Percentiles rank a stretch among this genome's conserved stretches.
Evolutionary conservation across 495 filamentous ascomycete species (phyloP).

Genomic region (Amniculicola lignicola): DNA sequence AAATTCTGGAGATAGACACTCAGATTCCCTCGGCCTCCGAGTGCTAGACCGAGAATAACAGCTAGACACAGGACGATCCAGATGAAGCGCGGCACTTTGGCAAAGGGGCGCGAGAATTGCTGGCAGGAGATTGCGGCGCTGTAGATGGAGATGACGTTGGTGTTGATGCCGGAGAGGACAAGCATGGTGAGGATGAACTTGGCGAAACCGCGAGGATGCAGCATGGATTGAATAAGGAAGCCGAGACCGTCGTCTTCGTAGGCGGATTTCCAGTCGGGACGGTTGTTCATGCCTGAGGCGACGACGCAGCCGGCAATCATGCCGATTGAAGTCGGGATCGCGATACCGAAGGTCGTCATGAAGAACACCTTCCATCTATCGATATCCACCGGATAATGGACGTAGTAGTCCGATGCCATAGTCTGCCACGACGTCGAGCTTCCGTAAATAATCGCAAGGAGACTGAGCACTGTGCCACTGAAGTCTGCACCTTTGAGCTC

Average conservation of each 20-base stretch:
- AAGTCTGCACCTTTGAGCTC: background rate
- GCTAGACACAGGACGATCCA: constrained; percentile 47
- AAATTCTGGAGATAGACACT: constrained; percentile 45
- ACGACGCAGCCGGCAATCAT: constrained; percentile 56
- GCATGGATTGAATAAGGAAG: constrained; percentile 52
- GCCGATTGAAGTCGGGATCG: constrained; percentile 56
- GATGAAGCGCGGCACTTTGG: constrained; percentile 44
- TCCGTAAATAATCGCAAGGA: constrained; percentile 17
- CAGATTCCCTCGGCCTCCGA: constrained; percentile 45
- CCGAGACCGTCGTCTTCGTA: constrained; percentile 56
- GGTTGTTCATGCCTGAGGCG: constrained; percentile 42
- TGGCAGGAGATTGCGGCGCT: constrained; percentile 45
- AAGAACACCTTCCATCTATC: constrained; percentile 53
- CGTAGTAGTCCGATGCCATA: constrained; percentile 61
- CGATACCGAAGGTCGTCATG: constrained; percentile 49
- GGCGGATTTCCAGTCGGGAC: constrained; percentile 46
- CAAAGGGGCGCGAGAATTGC: constrained; percentile 44
- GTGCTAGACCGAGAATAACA: constrained; percentile 44
- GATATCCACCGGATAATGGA: constrained; percentile 56
- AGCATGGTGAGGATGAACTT: constrained; percentile 45
- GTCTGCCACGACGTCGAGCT: constrained; percentile 49
- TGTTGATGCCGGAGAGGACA: constrained; percentile 38
- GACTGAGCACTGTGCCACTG: constrained; percentile 4
- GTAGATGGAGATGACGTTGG: constrained; percentile 48
- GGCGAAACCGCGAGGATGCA: constrained; percentile 52